These are phyloP conservation scores for Phlebiopsis gigantea DNA, from an alignment of 768 basidiomycete species.

Conservation along the genomic window DNA sequence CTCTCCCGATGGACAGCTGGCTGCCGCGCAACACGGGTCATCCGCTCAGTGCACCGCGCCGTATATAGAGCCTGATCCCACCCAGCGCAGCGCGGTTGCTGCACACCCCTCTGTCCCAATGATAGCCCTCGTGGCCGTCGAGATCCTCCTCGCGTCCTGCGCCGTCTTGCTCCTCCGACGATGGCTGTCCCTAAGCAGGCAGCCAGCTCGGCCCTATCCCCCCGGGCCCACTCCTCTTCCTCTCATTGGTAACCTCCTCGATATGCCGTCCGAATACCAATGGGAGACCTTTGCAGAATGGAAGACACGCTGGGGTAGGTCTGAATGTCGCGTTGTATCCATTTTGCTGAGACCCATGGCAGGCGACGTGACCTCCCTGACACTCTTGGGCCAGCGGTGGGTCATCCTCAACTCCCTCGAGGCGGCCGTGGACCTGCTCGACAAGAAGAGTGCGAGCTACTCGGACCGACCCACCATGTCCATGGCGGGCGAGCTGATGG, in stretches of 20 bases:
- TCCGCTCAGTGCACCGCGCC: background rate
- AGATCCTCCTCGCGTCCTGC: background rate
- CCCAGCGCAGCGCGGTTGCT: background rate
- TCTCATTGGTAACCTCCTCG: constrained; percentile 9
- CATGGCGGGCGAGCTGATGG: constrained; percentile 19
- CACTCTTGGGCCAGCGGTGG: constrained; percentile 23
- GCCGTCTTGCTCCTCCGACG: background rate
- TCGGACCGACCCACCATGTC: constrained; percentile 20
- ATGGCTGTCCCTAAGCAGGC: background rate
- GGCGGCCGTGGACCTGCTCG: constrained; percentile 24
- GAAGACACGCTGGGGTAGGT: constrained; percentile 25
- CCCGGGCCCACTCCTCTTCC: constrained; percentile 9
- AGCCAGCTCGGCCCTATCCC: background rate
- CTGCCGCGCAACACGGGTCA: background rate
- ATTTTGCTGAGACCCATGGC: no score
- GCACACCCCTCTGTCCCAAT: background rate
- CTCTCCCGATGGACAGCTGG: background rate
- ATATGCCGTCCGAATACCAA: constrained; percentile 14
- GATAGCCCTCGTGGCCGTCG: background rate
- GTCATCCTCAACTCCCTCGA: constrained; percentile 25
- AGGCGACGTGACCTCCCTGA: constrained; percentile 26
- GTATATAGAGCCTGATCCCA: background rate
- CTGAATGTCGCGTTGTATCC: no score
- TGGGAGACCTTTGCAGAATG: constrained; percentile 23
- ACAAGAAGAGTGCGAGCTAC: constrained; percentile 23